These are phyloP conservation scores for Geum urbanum DNA, from an alignment of 306 rosid species.

Conservation along the genomic window DNA sequence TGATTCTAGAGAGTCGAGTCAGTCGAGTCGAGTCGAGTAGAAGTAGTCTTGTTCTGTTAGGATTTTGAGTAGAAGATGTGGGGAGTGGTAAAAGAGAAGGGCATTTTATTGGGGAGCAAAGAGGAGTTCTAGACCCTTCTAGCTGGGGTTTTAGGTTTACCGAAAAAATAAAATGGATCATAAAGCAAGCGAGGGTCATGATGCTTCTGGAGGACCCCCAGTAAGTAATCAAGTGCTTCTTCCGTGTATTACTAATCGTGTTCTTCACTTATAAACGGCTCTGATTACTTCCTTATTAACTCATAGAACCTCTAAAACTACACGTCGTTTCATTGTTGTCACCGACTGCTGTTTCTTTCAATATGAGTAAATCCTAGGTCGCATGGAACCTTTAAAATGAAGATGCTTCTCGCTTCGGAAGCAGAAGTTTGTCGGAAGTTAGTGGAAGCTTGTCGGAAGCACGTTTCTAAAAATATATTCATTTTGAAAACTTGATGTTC, in stretches of 20 bases:
- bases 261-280: neutral
- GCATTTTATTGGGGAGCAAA: neutral
- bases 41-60: neutral
- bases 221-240: neutral
- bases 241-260: neutral
- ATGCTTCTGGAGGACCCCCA: neutral
- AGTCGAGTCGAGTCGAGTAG: neutral
- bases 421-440: no score
- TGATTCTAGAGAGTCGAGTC: neutral
- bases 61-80: no score
- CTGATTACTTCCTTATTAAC: neutral
- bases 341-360: no score
- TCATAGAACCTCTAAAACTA: no score
- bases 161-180: neutral
- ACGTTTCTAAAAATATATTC: no score
- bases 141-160: neutral
- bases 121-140: slow-evolving; percentile 62
- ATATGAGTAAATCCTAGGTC: no score
- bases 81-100: neutral
- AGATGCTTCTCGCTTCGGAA: no score
- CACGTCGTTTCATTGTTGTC: no score
- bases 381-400: no score
- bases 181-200: neutral
- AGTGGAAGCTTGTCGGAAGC: no score
- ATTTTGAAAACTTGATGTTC: no score